Percentiles rank a stretch among this genome's conserved stretches.
These are phyloP conservation scores for Candida insectorum DNA, from an alignment of 805 yeast species.

Conservation along the genomic window DNA sequence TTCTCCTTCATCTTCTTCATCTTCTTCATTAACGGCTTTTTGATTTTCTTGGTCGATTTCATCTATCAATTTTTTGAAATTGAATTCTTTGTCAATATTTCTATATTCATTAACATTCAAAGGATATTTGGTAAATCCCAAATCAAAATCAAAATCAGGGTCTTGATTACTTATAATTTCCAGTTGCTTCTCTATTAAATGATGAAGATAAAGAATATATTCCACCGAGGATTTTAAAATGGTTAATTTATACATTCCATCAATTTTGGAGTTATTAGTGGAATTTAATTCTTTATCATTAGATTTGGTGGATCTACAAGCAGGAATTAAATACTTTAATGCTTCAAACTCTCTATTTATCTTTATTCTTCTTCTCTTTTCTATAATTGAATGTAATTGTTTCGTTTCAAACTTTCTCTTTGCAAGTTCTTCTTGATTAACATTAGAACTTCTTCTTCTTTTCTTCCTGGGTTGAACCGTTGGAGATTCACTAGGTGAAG, in stretches of 20 bases:
- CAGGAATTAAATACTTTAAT: conserved; percentile 71
- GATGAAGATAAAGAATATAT: conserved; percentile 68
- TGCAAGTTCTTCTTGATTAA: conserved; percentile 39
- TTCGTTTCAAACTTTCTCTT: conserved; percentile 41
- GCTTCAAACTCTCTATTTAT: conserved; percentile 84
- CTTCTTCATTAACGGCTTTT: conserved; percentile 2
- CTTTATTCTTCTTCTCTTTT: conserved; percentile 71
- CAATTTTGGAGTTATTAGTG: conserved; percentile 31
- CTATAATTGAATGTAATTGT: conserved; percentile 69
- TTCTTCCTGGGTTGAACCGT: conserved; percentile 22
- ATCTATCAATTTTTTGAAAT: conserved; percentile 36
- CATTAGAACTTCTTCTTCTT: conserved; percentile 35
- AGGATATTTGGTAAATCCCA: conserved; percentile 51
- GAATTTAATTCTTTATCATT: conserved; percentile 6
- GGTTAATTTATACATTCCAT: conserved; percentile 77
- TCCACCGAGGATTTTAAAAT: conserved; percentile 81
- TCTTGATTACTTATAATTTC: conserved; percentile 29
- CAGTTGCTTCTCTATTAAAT: conserved; percentile 50
- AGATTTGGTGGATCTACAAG: conserved; percentile 54
- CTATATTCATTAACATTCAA: conserved; percentile 58
- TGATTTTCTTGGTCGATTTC: not conserved
- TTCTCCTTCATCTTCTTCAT: conserved; percentile 1
- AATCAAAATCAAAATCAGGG: conserved; percentile 31
- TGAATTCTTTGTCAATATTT: conserved; percentile 54
- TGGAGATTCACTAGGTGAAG: conserved; percentile 5